Evolutionary conservation across 441 rosid species (phyloP).

Genomic region (Corymbia citriodora): DNA sequence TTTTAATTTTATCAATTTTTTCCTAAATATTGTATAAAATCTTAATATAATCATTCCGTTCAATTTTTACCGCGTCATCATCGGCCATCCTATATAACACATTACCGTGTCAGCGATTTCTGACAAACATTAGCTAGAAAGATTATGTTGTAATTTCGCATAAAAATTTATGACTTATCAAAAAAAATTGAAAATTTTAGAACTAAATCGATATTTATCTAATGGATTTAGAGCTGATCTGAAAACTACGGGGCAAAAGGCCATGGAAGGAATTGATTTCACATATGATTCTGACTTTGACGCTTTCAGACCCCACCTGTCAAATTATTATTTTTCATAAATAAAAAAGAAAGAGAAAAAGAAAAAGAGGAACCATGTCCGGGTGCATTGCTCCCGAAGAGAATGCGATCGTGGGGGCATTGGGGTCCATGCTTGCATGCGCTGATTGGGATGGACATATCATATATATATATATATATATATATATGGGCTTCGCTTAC

Average conservation of each 20-base stretch:
- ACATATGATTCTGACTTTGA: background rate
- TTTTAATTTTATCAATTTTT: background rate
- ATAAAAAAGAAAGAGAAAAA: too few relatives aligned
- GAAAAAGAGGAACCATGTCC: background rate
- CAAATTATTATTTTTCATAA: background rate
- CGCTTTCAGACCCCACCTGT: background rate
- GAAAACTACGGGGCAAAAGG: background rate
- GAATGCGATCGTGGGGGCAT: background rate
- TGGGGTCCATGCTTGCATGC: background rate
- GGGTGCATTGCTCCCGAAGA: background rate
- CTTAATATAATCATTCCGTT: background rate
- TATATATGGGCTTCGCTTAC: background rate
- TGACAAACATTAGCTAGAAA: background rate
- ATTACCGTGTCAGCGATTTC: rapidly evolving
- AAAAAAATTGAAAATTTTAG: background rate
- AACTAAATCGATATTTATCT: rapidly evolving
- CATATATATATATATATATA: too few relatives aligned
- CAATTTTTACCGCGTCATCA: background rate
- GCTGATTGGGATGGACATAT: background rate
- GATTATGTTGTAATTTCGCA: rapidly evolving
- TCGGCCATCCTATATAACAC: too few relatives aligned
- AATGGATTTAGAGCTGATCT: rapidly evolving
- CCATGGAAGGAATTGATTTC: background rate
- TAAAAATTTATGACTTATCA: background rate
- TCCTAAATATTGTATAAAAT: too few relatives aligned